Base-by-base conservation (phyloP, 441 rosid genomes). In the Manihot esculenta region DNA sequence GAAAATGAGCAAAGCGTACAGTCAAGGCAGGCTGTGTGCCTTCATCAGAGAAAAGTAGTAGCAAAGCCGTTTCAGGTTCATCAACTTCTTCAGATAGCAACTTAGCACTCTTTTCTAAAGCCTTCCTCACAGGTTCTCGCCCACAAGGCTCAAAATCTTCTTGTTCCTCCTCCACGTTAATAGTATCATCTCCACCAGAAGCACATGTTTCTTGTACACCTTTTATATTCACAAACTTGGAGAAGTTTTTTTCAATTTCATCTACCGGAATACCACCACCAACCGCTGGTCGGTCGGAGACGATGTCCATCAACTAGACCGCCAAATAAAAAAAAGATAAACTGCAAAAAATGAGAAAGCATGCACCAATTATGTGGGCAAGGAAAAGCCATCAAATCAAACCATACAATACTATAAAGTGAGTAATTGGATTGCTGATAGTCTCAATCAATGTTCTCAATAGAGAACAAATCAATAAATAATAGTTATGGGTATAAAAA, bases 121-220 rank as follows among this genome's bases (percentile, higher is more conserved):
- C 50, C 50, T 49, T 75, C 12, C 55, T 62, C 24, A 51, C 30
- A 42, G 74, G 73, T 60, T 72, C 69, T 64, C 55, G 69, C 12
- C 76, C 71, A 30, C 23, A 41, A n/a, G 67, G 55, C 59, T 77
- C 80, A 64, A 76, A 66, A 45, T 75, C 77, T 56, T 74, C 77
- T 68, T 50, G 60, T 47, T 60, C 80, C 67, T 35, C 41, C 41
- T 67, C 82, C 57, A 64, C 58, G 69, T 76, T 76, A 68, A 79
- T 74, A 14, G 68, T 67, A 72, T 69, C 77, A 60, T 83, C 85
- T 51, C 77, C 79, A 47, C 80, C 86, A 73, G 81, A 84, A 62
- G 66, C 21, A 65, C 35, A 62, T 42, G 24, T 14, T 35, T 73
- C 89, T 56, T 64, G 77, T 56, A 68, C 74, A 73, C 75, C 79